phyloP scores from a whole-genome alignment of 2,329 filamentous ascomycete species.

The Emergomyces orientalis region DNA sequence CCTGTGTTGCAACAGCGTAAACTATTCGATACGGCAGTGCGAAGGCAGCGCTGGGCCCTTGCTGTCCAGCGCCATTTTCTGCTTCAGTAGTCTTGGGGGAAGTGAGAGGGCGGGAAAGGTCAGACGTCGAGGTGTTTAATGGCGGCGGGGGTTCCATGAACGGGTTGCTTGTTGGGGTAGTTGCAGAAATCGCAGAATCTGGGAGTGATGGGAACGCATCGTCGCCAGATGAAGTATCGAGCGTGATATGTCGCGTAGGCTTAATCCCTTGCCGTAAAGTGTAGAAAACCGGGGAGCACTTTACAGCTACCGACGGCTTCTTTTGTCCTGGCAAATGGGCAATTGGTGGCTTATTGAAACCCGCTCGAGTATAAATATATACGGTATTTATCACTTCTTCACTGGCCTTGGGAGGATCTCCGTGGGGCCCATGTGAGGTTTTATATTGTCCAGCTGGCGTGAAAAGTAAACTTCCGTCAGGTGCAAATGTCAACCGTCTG shows the following conservation, averaged over 20 bases:
- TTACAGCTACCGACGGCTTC: constrained; percentile 92
- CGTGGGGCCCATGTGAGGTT: constrained; percentile 58
- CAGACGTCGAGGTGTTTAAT: constrained; percentile 45
- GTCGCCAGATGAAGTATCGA: constrained; percentile 83
- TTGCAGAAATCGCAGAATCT: constrained; percentile 61
- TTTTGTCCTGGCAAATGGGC: constrained; percentile 94
- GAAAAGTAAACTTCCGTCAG: constrained; percentile 85
- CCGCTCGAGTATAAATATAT: constrained; percentile 93
- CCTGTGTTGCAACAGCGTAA: constrained; percentile 94
- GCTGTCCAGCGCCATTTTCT: constrained; percentile 41
- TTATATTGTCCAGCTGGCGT: constrained; percentile 96
- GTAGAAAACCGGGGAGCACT: constrained; percentile 86
- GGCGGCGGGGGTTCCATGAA: constrained; percentile 78
- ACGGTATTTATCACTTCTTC: constrained; percentile 95
- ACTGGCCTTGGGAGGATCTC: constrained; percentile 58
- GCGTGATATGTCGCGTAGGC: constrained; percentile 77
- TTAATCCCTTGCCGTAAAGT: constrained; percentile 60
- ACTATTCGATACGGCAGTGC: constrained; percentile 84
- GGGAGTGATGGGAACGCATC: constrained; percentile 76
- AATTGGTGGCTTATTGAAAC: constrained; percentile 92
- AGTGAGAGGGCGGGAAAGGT: constrained; percentile 45
- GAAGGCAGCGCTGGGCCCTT: constrained; percentile 59
- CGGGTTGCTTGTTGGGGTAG: constrained; percentile 33
- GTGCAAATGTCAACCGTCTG: constrained; percentile 82
- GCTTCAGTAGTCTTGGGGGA: constrained; percentile 45